Percentiles rank a stretch among this genome's conserved stretches.
phyloP scores from a whole-genome alignment of 768 basidiomycete species.

The Mycena leptocephala region DNA sequence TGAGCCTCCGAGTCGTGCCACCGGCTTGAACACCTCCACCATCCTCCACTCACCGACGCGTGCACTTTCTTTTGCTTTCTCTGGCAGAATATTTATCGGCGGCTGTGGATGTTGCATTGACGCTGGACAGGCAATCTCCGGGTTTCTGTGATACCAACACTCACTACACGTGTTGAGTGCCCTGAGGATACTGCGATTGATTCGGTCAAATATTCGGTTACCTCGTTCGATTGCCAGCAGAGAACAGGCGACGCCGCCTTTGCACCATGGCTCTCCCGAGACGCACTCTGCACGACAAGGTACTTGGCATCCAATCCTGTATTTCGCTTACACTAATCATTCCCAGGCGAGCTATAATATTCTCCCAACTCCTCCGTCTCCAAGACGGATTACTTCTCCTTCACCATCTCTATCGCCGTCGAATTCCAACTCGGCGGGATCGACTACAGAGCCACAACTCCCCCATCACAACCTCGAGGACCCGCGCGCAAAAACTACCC shows the following conservation, averaged over 20 bases:
- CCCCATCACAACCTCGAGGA: slow-evolving; percentile 60
- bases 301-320: neutral
- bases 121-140: slow-evolving; percentile 10
- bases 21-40: too few relatives aligned
- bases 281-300: slow-evolving; percentile 36
- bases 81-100: neutral
- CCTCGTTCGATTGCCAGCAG: slow-evolving; percentile 12
- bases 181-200: neutral
- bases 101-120: neutral
- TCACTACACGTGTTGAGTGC: slow-evolving; percentile 1
- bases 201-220: slow-evolving; percentile 20
- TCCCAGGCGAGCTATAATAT: slow-evolving; percentile 45
- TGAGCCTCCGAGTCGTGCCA: too few relatives aligned
- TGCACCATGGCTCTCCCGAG: slow-evolving; percentile 27
- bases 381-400: slow-evolving; percentile 42
- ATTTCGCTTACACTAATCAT: neutral
- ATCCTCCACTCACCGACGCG: neutral
- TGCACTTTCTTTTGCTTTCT: neutral
- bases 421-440: slow-evolving; percentile 51
- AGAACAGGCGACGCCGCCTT: neutral
- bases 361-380: slow-evolving; percentile 49
- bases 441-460: slow-evolving; percentile 59
- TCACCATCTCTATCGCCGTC: slow-evolving; percentile 61
- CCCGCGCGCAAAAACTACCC: slow-evolving; percentile 69
- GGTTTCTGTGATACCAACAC: slow-evolving; percentile 16